Conservation (phyloP, 106 monocot genomes). For the Cymbidium sinense region DNA sequence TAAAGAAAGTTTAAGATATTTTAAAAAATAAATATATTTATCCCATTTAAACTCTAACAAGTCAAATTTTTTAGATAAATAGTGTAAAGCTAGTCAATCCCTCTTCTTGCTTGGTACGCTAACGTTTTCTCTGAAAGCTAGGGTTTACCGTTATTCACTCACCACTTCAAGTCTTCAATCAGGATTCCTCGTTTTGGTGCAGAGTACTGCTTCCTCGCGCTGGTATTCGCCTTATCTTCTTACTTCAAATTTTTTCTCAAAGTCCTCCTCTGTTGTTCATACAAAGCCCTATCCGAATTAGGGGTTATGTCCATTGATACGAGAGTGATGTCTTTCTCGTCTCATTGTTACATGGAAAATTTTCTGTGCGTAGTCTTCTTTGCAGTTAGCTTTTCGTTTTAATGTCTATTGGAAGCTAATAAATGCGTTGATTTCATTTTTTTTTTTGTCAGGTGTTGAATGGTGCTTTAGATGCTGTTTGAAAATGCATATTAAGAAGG, state of each 20-base stretch:
- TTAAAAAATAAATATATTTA: too few species aligned
- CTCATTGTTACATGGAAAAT: background rate
- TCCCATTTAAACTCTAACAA: too few species aligned
- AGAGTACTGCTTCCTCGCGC: background rate
- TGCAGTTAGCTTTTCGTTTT: background rate
- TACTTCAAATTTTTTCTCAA: background rate
- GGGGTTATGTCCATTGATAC: background rate
- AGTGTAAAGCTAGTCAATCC: too few species aligned
- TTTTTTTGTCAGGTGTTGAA: background rate
- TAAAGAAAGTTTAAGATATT: too few species aligned
- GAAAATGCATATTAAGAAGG: slow-evolving; percentile 89
- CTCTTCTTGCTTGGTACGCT: too few species aligned
- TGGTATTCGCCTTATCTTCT: background rate
- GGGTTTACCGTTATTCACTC: background rate
- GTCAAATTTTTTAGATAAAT: too few species aligned
- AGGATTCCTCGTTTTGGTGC: background rate
- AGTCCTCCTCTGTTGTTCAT: background rate
- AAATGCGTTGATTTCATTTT: background rate
- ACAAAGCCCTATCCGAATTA: background rate
- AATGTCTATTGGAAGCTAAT: background rate
- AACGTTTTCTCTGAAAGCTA: background rate
- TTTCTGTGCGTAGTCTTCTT: background rate
- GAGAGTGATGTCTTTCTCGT: background rate
- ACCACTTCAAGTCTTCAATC: background rate
- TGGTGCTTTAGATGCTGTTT: slow-evolving; percentile 1